Percentiles rank a stretch among this genome's conserved stretches.
Evolutionary conservation across 768 basidiomycete genomes (phyloP).

Genomic region (Cubamyces sp.): DNA sequence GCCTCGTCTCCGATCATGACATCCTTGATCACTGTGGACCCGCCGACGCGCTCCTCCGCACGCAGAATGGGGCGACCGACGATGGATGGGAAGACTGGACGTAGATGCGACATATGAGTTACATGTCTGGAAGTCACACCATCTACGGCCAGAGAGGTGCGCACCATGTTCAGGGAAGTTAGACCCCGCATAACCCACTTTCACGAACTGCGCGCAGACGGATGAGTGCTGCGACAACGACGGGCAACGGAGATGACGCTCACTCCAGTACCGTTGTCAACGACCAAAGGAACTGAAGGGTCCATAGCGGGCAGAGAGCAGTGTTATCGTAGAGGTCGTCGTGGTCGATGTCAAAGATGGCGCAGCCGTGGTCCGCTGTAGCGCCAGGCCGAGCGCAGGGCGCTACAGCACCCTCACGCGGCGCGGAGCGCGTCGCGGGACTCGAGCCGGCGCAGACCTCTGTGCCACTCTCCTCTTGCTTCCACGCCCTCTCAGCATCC

Average conservation of each 20-base stretch:
- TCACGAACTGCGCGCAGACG: constrained; percentile 53
- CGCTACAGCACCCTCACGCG: background rate
- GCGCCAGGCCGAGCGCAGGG: background rate
- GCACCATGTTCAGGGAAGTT: constrained; percentile 67
- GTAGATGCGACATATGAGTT: background rate
- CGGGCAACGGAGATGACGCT: constrained; percentile 27
- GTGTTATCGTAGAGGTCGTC: constrained; percentile 17
- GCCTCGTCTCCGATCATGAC: constrained; percentile 99
- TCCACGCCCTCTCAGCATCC: background rate
- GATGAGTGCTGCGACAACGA: constrained; percentile 15
- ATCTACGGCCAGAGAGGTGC: background rate
- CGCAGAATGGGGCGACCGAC: constrained; percentile 96
- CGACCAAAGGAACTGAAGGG: constrained; percentile 49
- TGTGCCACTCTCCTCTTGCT: constrained; percentile 5
- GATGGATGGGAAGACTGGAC: constrained; percentile 90
- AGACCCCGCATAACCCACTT: constrained; percentile 65
- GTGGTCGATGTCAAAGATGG: constrained; percentile 25
- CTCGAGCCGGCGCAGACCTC: background rate
- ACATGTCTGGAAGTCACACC: background rate
- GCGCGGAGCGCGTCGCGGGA: constrained; percentile 12
- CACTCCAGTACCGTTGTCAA: constrained; percentile 71
- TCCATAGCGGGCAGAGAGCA: constrained; percentile 35
- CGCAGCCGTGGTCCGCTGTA: constrained; percentile 5
- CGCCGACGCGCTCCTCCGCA: constrained; percentile 88
- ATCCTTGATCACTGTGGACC: constrained; percentile 86